phyloP scores from a whole-genome alignment of 2,329 filamentous ascomycete genomes.

The Cadophora sp. region DNA sequence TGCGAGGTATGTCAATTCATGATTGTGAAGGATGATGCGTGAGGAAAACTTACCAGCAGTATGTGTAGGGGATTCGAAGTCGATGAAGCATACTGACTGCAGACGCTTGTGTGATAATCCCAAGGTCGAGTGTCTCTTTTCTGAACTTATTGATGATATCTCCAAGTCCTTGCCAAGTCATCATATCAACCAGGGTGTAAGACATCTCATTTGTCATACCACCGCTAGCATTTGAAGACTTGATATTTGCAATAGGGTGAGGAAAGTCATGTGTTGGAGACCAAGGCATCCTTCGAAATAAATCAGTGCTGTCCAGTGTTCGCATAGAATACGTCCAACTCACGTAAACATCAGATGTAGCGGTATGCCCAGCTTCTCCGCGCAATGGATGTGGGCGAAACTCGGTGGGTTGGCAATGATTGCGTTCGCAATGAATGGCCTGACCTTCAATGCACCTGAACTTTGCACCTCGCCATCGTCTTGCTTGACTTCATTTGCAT shows the following conservation, averaged over 20 bases:
- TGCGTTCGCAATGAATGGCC: slow-evolving; percentile 81
- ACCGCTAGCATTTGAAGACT: slow-evolving; percentile 67
- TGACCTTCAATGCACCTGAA: slow-evolving; percentile 45
- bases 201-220: slow-evolving; percentile 72
- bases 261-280: slow-evolving; percentile 74
- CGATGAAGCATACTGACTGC: slow-evolving; percentile 81
- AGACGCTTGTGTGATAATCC: slow-evolving; percentile 80
- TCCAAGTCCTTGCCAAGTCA: slow-evolving; percentile 80
- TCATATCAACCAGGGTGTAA: slow-evolving; percentile 73
- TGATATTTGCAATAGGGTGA: slow-evolving; percentile 73
- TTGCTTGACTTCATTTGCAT: slow-evolving; percentile 67
- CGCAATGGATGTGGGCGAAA: slow-evolving; percentile 78
- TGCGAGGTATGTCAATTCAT: slow-evolving; percentile 34
- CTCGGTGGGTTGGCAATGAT: slow-evolving; percentile 82
- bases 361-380: slow-evolving; percentile 77
- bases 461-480: not conserved
- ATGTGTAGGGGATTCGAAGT: slow-evolving; percentile 82
- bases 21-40: not conserved
- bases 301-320: not conserved
- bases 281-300: slow-evolving; percentile 64
- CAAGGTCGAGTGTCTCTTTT: slow-evolving; percentile 74
- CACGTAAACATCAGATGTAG: slow-evolving; percentile 90
- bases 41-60: slow-evolving; percentile 70
- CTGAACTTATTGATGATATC: slow-evolving; percentile 91
- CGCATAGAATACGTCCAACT: too few relatives aligned